These are phyloP conservation scores for Dictyostelium purpureum DNA, from an alignment of 78 protist species.

Conservation along the genomic window DNA sequence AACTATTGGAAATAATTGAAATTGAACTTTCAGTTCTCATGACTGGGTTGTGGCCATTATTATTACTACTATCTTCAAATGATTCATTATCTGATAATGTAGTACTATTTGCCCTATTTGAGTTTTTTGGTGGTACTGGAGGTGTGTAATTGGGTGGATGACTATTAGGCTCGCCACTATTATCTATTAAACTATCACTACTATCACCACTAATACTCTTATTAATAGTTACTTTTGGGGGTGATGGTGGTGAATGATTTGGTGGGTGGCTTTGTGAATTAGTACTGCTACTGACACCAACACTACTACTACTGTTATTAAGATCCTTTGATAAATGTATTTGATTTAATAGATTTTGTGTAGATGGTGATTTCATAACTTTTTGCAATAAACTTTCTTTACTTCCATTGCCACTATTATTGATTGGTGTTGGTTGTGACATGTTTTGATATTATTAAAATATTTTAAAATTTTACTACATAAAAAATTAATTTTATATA, in stretches of 20 bases:
- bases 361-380: slow-evolving; percentile 62
- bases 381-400: slow-evolving; percentile 27
- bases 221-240: slow-evolving; percentile 3
- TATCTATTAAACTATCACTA: too few species aligned
- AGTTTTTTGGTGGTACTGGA: background rate
- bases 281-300: background rate
- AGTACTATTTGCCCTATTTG: background rate
- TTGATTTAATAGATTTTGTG: slow-evolving; percentile 15
- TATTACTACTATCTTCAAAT: background rate
- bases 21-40: slow-evolving; percentile 26
- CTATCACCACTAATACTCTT: background rate
- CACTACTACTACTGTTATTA: background rate
- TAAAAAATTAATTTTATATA: background rate
- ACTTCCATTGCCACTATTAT: background rate
- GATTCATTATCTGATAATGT: background rate
- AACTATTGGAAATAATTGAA: background rate
- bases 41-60: background rate
- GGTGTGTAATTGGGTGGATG: background rate
- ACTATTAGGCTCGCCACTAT: background rate
- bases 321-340: background rate
- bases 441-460: too few species aligned
- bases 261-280: background rate
- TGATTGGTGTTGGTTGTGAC: too few species aligned
- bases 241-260: background rate
- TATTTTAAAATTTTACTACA: too few species aligned